Conservation (phyloP, 768 basidiomycete genomes). For the Collybia nuda region DNA sequence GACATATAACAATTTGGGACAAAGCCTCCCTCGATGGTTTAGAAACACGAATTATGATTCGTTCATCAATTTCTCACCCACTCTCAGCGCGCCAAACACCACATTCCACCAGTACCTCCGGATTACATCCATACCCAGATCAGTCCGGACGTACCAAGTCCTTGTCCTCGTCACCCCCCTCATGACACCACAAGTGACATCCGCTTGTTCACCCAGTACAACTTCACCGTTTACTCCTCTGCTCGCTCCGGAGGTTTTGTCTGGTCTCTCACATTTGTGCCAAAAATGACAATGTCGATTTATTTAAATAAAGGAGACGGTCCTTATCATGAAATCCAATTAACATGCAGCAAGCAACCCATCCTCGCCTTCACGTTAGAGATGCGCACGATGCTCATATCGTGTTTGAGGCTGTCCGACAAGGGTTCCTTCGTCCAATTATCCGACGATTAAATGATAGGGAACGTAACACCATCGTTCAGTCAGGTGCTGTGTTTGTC, state of each 20-base stretch:
- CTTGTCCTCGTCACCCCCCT: conserved; percentile 26
- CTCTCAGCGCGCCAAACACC: conserved; percentile 21
- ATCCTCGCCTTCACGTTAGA: conserved; percentile 63
- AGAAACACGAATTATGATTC: conserved; percentile 17
- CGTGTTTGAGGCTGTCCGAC: conserved; percentile 65
- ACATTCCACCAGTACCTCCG: conserved; percentile 24
- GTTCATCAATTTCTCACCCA: conserved; percentile 18
- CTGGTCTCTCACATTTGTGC: conserved; percentile 24
- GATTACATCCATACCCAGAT: conserved; percentile 18
- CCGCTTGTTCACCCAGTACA: conserved; percentile 8
- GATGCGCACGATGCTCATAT: conserved; percentile 66
- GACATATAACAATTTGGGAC: conserved; percentile 23
- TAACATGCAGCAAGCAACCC: conserved; percentile 60
- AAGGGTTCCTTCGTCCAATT: conserved; percentile 50
- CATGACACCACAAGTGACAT: conserved; percentile 24
- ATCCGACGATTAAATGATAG: conserved; percentile 60
- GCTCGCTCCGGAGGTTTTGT: conserved; percentile 15
- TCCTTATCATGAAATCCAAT: conserved; percentile 5
- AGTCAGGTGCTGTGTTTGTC: conserved; percentile 64
- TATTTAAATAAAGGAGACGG: conserved; percentile 21
- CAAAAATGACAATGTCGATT: conserved; percentile 16
- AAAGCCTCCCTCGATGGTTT: conserved; percentile 25
- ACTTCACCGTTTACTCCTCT: conserved; percentile 7
- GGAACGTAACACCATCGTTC: conserved; percentile 54
- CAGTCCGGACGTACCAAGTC: conserved; percentile 26